A percentile compares a stretch with the other conserved stretches of the same genome.
Evolutionary conservation across 1,284 basidiomycete species (phyloP).

Genomic region (Cutaneotrichosporon spelunceum): DNA sequence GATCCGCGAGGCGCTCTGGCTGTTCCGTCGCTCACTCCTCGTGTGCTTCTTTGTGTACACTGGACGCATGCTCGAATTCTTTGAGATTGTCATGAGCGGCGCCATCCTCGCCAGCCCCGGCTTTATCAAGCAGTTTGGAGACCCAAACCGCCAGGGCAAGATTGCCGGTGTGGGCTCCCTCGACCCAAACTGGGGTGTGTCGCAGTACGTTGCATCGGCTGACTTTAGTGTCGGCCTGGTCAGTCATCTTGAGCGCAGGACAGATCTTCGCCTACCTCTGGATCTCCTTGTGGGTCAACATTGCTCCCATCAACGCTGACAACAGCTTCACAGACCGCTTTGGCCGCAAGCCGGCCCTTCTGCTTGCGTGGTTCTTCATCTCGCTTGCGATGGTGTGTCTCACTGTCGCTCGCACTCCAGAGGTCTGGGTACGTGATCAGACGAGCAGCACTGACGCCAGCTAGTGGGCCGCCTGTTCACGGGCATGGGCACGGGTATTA

Average conservation of each 20-base stretch:
- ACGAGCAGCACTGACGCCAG: not conserved
- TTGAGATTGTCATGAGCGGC: conserved; percentile 23
- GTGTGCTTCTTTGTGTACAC: conserved; percentile 25
- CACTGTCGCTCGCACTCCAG: conserved; percentile 1
- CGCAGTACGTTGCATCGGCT: not conserved
- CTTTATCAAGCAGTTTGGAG: conserved; percentile 24
- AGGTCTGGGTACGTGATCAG: conserved; percentile 5
- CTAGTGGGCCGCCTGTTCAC: not conserved
- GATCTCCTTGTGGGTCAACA: conserved; percentile 4
- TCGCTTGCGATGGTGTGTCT: conserved; percentile 9
- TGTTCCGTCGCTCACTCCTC: conserved; percentile 24
- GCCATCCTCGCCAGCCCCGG: conserved; percentile 22
- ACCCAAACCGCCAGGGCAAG: not conserved
- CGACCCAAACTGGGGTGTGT: conserved; percentile 20
- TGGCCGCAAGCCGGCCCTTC: conserved; percentile 22
- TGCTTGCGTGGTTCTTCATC: conserved; percentile 9
- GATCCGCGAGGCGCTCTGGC: conserved; percentile 23
- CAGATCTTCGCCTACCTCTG: conserved; percentile 10
- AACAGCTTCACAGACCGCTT: conserved; percentile 18
- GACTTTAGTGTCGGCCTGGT: conserved; percentile 27
- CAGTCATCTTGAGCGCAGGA: conserved; percentile 17
- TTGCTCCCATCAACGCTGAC: not conserved
- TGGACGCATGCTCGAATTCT: conserved; percentile 26
- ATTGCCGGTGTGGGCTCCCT: conserved; percentile 8
- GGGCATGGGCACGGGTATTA: conserved; percentile 9